Conservation (phyloP, 2,329 filamentous ascomycete genomes). For the Alternaria gansuensis region DNA sequence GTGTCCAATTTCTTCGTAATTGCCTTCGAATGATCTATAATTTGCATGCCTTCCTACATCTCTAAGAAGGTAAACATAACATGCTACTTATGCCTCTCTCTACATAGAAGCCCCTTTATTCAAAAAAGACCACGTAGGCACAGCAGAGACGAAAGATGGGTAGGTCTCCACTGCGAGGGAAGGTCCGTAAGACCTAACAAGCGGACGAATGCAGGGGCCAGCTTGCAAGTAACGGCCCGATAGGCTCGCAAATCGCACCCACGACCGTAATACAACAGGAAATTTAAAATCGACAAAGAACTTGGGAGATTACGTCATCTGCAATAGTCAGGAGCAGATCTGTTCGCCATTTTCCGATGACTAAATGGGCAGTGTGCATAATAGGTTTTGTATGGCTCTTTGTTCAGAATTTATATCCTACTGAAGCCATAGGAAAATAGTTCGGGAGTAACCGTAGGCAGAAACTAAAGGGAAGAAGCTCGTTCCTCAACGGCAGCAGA, state of each 20-base stretch:
- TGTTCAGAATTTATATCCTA: not conserved
- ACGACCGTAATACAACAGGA: slow-evolving; percentile 1
- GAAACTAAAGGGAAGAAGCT: not conserved
- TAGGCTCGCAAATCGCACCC: slow-evolving; percentile 1
- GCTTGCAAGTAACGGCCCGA: no score
- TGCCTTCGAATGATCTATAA: no score
- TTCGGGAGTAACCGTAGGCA: slow-evolving; percentile 1
- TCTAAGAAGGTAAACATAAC: no score
- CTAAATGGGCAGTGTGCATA: not conserved
- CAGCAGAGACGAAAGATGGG: no score
- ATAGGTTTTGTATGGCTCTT: not conserved
- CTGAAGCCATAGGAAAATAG: not conserved
- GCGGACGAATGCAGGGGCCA: no score
- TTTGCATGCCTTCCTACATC: no score
- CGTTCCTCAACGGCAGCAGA: not conserved
- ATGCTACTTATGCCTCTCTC: no score
- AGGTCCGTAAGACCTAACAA: no score
- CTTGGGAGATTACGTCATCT: not conserved
- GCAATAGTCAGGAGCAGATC: not conserved
- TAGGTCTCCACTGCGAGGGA: no score
- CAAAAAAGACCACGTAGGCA: no score
- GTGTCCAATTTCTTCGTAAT: no score
- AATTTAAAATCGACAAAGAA: not conserved
- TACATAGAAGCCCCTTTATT: no score
- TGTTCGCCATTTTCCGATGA: not conserved